Conservation (phyloP, 2,329 filamentous ascomycete genomes). For the Exophiala mesophila region DNA sequence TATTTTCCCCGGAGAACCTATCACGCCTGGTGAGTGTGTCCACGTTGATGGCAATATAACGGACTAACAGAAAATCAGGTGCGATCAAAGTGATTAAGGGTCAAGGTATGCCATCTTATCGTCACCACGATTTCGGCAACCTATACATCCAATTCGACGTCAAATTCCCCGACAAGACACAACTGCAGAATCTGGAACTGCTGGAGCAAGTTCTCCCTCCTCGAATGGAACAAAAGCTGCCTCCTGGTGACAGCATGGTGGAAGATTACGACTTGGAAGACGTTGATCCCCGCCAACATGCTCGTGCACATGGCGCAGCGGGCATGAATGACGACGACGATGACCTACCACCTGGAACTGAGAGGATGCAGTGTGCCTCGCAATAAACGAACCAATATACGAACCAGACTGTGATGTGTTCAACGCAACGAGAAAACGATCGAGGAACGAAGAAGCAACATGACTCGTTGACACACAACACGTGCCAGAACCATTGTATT, state of each 20-base stretch:
- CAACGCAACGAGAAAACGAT: conserved; percentile 1
- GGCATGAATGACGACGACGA: conserved; percentile 66
- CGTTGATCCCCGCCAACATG: conserved; percentile 62
- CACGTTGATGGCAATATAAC: conserved; percentile 26
- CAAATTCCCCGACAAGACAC: conserved; percentile 82
- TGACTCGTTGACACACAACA: too few relatives aligned
- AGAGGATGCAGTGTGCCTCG: conserved; percentile 49
- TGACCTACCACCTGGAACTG: conserved; percentile 44
- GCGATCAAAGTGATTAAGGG: conserved; percentile 89
- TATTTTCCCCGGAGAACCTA: conserved; percentile 89
- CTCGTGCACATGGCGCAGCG: conserved; percentile 63
- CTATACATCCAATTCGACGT: conserved; percentile 96
- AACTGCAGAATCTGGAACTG: conserved; percentile 66
- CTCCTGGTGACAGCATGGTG: conserved; percentile 81
- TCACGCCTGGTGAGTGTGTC: conserved; percentile 69
- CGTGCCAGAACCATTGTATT: too few relatives aligned
- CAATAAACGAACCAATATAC: conserved; percentile 38
- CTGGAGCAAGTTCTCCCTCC: conserved; percentile 82
- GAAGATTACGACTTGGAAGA: conserved; percentile 86
- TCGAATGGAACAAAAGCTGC: conserved; percentile 58
- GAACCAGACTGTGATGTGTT: conserved; percentile 1
- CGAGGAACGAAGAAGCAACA: conserved; percentile 5
- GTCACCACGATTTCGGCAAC: conserved; percentile 94
- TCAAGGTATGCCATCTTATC: conserved; percentile 94
- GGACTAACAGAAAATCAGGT: conserved; percentile 49